Base-by-base conservation (phyloP, 2,329 filamentous ascomycete species). In the Aspergillus sp. region DNA sequence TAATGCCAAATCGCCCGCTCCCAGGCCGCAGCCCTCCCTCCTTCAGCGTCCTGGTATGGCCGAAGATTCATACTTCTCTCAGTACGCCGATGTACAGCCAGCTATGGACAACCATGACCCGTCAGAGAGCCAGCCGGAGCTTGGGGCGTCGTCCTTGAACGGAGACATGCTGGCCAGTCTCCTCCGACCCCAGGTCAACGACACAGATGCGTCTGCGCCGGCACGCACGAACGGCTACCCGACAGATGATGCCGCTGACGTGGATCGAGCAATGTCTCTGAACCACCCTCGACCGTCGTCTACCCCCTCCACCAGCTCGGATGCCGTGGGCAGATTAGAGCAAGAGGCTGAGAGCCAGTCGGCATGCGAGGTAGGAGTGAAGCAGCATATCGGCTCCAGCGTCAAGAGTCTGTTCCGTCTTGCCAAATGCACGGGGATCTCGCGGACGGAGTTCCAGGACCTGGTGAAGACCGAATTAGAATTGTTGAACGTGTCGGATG, bases 391-490 rank as follows among this genome's bases (percentile, higher is more conserved):
- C 35, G 67, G 71, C 39, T 74, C 72, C 1, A 75, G 72, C 42
- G 65, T 80, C 45, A 79, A 79, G 60, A 77, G 72, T 47, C 52
- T 80, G 48, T 79, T 74, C 54, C 67, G 75, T 3, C 52, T 80
- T 33, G 75, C 75, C 1, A 69, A 64, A 45, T 66, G 66, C 15
- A 69, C 69, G 3, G 76, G 76, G 1, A 75, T 80, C 42, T 65
- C 70, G 12, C 59, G 70, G 24, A 59, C 62, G 14, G 75, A 79
- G 36, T 80, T 80, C 52, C 68, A 74, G 50, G 57, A 66, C 15
- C 59, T 78, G 29, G 67, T 80, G n/a, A 62, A 64, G 49, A 68
- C 64, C 27, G 76, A 80, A 48, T 48, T 80, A 45, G 72, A 78
- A 30, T 61, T 74, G 14, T 49, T 80, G 42, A 63, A 68, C 32